These are phyloP conservation scores for Scheffersomyces ergatensis DNA, from an alignment of 805 yeast genomes.

Conservation along the genomic window DNA sequence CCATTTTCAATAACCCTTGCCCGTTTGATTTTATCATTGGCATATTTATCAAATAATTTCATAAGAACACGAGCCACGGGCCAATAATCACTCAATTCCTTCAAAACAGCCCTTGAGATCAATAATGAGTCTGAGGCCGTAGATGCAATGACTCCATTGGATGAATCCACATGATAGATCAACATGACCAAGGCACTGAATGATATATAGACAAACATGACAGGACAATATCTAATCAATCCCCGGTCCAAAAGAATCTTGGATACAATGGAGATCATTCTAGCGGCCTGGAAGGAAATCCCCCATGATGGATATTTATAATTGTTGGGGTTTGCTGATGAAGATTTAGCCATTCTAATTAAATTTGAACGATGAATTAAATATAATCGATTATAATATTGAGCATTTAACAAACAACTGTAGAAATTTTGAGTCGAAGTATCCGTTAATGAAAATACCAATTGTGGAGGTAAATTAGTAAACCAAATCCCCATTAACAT, in stretches of 20 bases:
- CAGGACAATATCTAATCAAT: conserved; percentile 53
- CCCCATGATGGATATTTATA: conserved; percentile 72
- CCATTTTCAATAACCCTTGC: conserved; percentile 39
- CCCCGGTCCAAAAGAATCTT: conserved; percentile 51
- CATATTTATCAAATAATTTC: conserved; percentile 40
- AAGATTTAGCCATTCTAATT: conserved; percentile 44
- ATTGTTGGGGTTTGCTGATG: conserved; percentile 38
- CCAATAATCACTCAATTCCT: conserved; percentile 36
- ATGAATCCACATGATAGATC: conserved; percentile 60
- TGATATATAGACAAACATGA: conserved; percentile 55
- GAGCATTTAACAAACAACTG: conserved; percentile 59
- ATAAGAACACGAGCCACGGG: conserved; percentile 37
- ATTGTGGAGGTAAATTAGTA: conserved; percentile 57
- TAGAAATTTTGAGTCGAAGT: conserved; percentile 51
- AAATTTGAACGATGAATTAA: conserved; percentile 70
- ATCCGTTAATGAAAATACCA: conserved; percentile 62
- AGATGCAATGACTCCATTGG: conserved; percentile 37
- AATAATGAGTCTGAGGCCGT: conserved; percentile 42
- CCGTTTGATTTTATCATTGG: conserved; percentile 40
- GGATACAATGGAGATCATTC: conserved; percentile 65
- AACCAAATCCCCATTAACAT: conserved; percentile 78
- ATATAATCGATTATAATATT: conserved; percentile 71
- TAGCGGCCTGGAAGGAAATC: conserved; percentile 77
- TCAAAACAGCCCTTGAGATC: conserved; percentile 34
- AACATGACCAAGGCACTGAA: conserved; percentile 69